Base-by-base conservation (phyloP, 2,329 filamentous ascomycete genomes). In the Madurella mycetomatis region DNA sequence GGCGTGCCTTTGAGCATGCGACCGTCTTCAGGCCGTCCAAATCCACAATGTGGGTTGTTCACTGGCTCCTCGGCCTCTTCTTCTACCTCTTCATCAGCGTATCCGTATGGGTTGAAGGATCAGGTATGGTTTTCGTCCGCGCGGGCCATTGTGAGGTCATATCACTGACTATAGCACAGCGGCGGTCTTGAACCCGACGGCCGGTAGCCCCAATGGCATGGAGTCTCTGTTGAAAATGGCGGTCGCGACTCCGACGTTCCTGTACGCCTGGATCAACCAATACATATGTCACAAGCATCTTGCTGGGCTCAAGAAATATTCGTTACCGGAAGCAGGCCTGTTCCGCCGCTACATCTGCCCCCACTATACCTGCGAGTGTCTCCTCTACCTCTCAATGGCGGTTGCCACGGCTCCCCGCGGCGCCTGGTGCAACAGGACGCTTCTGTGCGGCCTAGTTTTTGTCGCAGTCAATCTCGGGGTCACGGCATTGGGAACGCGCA, bases 331-430 rank as follows among this genome's bases (percentile, higher is more conserved):
- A 2, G 79, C 87, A 56, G 85, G 86, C 2, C 72, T 87, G 54
- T 99, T 97, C 70, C 76, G 76, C 43, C 76, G 78, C 54, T 70
- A 95, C 18, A 72, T 96, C 40, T 95, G 88, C 63, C 91, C 94
- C 16, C 94, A 99, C 72, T 99, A 97, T 70, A 88, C 88, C 3
- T 90, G 87, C 65, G 94, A 97, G 73, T 92, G 89, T 66, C 68
- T 87, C 41, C 83, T 96, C 55, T 97, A 99, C 68, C 67, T 91
- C 17, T 80, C 86, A n/a, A 72, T 99, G 60, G 81, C 90, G 2
- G 72, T 94, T 44, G 69, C 87, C 40, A 84, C 86, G 31, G 90
- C 92, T 1, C 91, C 92, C 0, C 64, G 72, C 8, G 87, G 84
- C 11, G 71, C 75, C 32, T 59, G 80, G 52, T 68, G 90, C 55